Evolutionary conservation across 371 early-diverging fungal species (phyloP), one percentile per base, ranked within the genome.

Genomic region (Mortierella sp.): DNA sequence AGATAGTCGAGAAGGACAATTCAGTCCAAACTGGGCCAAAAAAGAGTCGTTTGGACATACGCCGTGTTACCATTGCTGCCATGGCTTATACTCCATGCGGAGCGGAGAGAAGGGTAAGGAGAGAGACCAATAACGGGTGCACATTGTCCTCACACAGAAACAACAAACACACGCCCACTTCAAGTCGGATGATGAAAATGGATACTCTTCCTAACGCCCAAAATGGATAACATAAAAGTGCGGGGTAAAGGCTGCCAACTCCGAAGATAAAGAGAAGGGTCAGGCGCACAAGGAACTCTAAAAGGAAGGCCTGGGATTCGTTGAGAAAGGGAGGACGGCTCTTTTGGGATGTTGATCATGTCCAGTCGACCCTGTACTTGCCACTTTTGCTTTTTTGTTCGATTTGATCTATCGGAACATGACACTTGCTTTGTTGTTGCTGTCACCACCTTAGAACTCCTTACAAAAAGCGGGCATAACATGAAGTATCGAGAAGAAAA

Each of bases 101-200:
- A 31, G 31, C 31, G 16, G 31, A 19, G 6, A 19, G 8, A 4
- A 63, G 63, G 31, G 8, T 63, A 60, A 60, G 28, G 28, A 28
- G 26, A 58, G 28, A 1, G 42, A 38, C 42, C 42, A 38, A 38
- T 38, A 38, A 38, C 5, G 42, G 42, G 42, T 3, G 42, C 42
- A 38, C 42, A 38, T 38, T 38, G 5, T 38, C n/a, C n/a, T 38
- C 42, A 5, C 42, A 38, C 42, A 38, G 42, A 38, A 3, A 38
- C 42, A 38, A 26, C 26, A 28, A 14, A 60, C 9, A 19, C 34
- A 19, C 28, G 16, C 60, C 60, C 60, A 60, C 60, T 60, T 6
- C 31, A 16, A 63, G 34, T 63, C 63, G 63, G 63, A 63, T 63
- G 38, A 34, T 63, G 63, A 63, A 63, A 63, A 63, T 63, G 63